Evolutionary conservation across 495 filamentous ascomycete genomes (phyloP), one percentile per base, ranked within the genome.

Genomic region (Hypoxylon subgilvum): DNA sequence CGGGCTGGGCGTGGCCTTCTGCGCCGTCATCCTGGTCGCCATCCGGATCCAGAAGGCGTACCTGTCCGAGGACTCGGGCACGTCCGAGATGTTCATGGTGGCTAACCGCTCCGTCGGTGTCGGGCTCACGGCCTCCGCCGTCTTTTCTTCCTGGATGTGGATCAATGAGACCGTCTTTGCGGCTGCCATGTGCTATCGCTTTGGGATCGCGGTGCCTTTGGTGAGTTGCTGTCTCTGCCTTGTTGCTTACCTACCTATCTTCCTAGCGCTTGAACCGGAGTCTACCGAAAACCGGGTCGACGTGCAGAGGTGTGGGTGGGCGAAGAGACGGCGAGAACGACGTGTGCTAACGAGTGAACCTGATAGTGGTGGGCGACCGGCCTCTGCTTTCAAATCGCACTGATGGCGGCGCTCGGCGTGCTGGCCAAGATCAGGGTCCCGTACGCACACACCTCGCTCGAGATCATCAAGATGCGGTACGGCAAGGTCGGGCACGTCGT

Each of bases 21-120:
- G 58, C 58, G 52, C 27, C 51, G 60, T 72, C 46, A 68, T 77
- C 55, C 69, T 82, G 17, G 87, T 82, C 8, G 89, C 87, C 17
- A 87, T 82, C 80, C 80, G 84, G 30, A 69, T 90, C 63, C 89
- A 88, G 70, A 76, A 85, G 74, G 92, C 90, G 66, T 88, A 92
- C 69, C 78, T 66, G 19, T 47, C 57, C 30, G 63, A 91, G 83
- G 90, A 94, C 74, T 79, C 92, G 5, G 89, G 90, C 72, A 94
- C 90, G 4, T 90, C 87, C 0, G 90, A 94, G 73, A 91, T 91
- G 87, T 94, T 92, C 80, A 86, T 83, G 50, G 92, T 90, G 6
- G 90, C 90, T 18, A 90, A 89, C 19, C 75, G 90, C 28, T 91
- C 89, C 21, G 90, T 94, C 62, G 92, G 91, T 60, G 87, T 87